Conservation (phyloP, 352 stramenopile genomes). For the Globisporangium canariense region DNA sequence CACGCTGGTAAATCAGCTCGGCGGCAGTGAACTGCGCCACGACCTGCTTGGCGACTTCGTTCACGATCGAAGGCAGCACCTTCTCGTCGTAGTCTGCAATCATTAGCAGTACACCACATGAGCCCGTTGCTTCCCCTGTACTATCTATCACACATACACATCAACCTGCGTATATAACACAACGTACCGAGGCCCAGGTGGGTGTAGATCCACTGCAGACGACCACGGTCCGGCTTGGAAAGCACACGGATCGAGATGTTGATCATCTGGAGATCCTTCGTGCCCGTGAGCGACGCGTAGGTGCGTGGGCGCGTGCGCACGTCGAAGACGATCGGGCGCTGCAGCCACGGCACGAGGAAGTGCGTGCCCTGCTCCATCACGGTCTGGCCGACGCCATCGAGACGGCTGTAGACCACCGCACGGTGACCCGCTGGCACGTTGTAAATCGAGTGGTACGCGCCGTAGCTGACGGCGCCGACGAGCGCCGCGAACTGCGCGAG, state of each 20-base stretch:
- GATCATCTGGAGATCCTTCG: conserved; percentile 99
- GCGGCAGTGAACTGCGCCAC: conserved; percentile 99
- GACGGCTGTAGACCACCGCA: conserved; percentile 88
- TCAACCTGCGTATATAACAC: background rate
- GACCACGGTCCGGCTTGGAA: conserved; percentile 91
- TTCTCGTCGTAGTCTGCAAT: conserved; percentile 96
- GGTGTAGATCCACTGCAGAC: conserved; percentile 97
- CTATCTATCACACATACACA: background rate
- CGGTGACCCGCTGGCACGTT: conserved; percentile 87
- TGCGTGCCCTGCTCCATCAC: conserved; percentile 94
- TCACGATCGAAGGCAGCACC: conserved; percentile 98
- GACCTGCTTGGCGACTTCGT: conserved; percentile 99
- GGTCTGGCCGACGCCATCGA: conserved; percentile 78
- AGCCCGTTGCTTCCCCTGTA: background rate
- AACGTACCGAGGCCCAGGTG: conserved; percentile 88
- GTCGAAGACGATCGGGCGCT: conserved; percentile 96
- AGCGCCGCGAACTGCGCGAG: conserved; percentile 63
- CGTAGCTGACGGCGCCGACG: conserved; percentile 64
- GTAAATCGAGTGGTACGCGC: conserved; percentile 83
- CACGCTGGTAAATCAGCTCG: conserved; percentile 99
- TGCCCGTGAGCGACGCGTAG: conserved; percentile 89
- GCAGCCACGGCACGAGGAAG: conserved; percentile 97
- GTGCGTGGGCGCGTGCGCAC: conserved; percentile 92
- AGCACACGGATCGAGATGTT: conserved; percentile 99
- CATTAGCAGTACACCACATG: background rate